These are phyloP conservation scores for Gossypium ekmanianum DNA, from an alignment of 345 rosid species.

Conservation along the genomic window DNA sequence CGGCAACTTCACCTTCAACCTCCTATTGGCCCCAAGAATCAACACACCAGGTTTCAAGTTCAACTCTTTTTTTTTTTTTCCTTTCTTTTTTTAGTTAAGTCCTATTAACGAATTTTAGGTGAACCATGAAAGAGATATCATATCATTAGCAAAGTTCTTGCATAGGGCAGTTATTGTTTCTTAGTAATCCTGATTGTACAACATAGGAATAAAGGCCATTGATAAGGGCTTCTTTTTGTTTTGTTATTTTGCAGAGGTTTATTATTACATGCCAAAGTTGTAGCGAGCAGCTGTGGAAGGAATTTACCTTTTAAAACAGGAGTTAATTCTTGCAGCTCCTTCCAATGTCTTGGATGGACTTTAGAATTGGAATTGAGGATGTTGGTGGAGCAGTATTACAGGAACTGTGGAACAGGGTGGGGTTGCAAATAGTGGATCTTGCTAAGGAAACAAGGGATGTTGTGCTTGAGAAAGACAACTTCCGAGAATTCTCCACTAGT, in stretches of 20 bases:
- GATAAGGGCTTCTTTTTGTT: not conserved
- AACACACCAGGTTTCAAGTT: not conserved
- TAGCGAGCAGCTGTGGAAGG: not conserved
- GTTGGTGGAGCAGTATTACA: conserved; percentile 31
- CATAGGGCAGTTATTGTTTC: not conserved
- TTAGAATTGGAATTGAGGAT: conserved; percentile 27
- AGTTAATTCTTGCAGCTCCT: not conserved
- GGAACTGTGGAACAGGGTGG: conserved; percentile 38
- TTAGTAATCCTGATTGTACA: not conserved
- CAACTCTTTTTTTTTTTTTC: not conserved
- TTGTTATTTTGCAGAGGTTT: no score
- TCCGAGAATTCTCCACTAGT: conserved; percentile 33
- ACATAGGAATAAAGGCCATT: not conserved
- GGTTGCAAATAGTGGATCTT: conserved; percentile 27
- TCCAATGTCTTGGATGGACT: conserved; percentile 8
- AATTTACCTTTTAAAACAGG: not conserved
- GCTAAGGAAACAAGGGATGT: conserved; percentile 34
- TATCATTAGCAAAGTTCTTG: not conserved
- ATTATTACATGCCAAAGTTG: not conserved
- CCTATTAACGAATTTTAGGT: not conserved
- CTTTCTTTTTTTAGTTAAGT: not conserved
- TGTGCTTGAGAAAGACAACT: conserved; percentile 31
- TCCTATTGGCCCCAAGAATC: not conserved
- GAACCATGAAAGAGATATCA: not conserved
- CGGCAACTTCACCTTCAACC: not conserved